Base-by-base conservation (phyloP, 2,329 filamentous ascomycete species). In the Dactylonectria estremocensis region DNA sequence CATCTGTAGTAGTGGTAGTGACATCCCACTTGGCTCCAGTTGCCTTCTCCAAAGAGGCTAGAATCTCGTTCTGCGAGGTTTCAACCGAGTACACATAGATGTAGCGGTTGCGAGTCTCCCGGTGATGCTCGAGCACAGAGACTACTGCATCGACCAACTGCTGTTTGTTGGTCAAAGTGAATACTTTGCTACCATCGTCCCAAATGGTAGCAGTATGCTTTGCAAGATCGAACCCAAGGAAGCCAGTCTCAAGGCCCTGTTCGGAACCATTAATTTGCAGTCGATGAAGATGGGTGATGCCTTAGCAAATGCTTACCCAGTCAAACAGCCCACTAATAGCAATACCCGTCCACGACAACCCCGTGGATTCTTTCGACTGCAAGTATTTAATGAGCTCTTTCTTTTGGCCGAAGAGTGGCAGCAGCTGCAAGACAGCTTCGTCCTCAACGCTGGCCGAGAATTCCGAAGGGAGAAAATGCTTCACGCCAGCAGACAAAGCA, bases 381-480 rank as follows among this genome's bases (percentile, higher is more conserved):
- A 73, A 48, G 18, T 71, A 69, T 2, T 68, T 60, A 33, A 72
- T 67, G 1, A 74, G 40, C 1, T 49, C 61, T 18, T 77, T 69
- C 28, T 76, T 76, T 24, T 59, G 64, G 0, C 48, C 33, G 33
- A 74, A 74, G 9, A 74, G 54, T 2, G 74, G 74, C 2, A 75
- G 54, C 5, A 65, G 45, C 43, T 70, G 54, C 1, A 72, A 48
- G 3, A 73, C 66, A 6, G 64, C 53, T 9, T 69, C 64, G 40
- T 73, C 61, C 11, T 80, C 73, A 76, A 78, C 78, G 11, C 77
- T 80, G 35, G 70, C 69, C n/a, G 64, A 71, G 56, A 84, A 89
- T 65, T 89, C 87, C 4, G 84, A 84, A 5, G 87, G 86, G 24
- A 89, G 78, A 76, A 89, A 87, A 22, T 86, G 82, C 70, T 85